Evolutionary conservation across 2,329 filamentous ascomycete genomes (phyloP).

Genomic region (Talaromyces marneffei): DNA sequence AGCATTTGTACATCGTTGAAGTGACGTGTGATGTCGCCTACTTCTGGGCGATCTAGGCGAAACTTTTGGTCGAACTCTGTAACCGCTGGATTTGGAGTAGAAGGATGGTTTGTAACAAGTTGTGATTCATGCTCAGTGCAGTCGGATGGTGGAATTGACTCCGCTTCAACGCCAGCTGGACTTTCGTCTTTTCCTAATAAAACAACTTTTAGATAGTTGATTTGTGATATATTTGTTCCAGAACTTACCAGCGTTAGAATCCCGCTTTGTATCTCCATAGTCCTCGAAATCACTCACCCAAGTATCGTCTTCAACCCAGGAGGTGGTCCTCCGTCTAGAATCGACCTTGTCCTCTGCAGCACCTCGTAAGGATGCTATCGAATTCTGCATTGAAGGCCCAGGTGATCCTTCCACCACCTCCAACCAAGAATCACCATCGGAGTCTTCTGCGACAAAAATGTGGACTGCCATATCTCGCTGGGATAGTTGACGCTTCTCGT

Average conservation of each 20-base stretch:
- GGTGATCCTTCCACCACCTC: conserved; percentile 8
- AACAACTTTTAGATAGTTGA: background rate
- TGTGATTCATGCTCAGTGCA: background rate
- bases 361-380: background rate
- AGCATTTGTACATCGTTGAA: background rate
- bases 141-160: background rate
- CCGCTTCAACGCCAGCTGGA: background rate
- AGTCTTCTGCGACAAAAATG: conserved; percentile 2
- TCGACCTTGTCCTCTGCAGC: background rate
- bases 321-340: background rate
- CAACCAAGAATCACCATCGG: conserved; percentile 7
- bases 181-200: background rate
- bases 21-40: conserved; percentile 4
- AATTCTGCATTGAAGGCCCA: conserved; percentile 3
- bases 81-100: background rate
- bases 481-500: background rate
- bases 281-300: background rate
- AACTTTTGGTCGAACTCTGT: background rate
- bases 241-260: background rate
- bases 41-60: background rate
- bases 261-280: background rate
- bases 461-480: background rate
- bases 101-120: background rate
- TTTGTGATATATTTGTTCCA: background rate
- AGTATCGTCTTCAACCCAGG: background rate